Percentiles rank a stretch among this genome's conserved stretches.
These are phyloP conservation scores for Diaporthe aspalathi DNA, from an alignment of 2,329 filamentous ascomycete species.

Conservation along the genomic window DNA sequence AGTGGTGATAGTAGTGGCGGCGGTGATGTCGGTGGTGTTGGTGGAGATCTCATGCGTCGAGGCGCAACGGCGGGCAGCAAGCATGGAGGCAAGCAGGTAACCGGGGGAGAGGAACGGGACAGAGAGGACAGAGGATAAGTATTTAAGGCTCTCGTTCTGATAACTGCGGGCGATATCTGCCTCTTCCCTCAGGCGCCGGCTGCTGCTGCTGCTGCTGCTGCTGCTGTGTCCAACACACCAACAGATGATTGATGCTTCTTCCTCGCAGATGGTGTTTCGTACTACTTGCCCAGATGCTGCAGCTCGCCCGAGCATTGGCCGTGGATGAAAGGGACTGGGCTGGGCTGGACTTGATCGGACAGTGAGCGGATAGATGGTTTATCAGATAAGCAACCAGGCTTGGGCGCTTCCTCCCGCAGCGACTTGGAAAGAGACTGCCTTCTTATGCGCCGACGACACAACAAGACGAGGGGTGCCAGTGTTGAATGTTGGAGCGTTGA, in stretches of 20 bases:
- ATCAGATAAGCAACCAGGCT: slow-evolving; percentile 23
- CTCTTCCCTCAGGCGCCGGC: slow-evolving; percentile 10
- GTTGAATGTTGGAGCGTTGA: no score
- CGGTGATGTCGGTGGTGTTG: not conserved
- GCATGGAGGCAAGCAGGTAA: not conserved
- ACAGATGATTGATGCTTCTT: slow-evolving; percentile 29
- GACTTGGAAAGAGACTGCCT: not conserved
- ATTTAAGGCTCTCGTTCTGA: not conserved
- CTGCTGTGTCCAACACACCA: slow-evolving; percentile 20
- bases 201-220: slow-evolving; percentile 28
- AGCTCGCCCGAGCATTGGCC: slow-evolving; percentile 23
- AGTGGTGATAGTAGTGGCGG: no score
- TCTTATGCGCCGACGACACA: slow-evolving; percentile 11
- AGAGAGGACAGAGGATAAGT: slow-evolving; percentile 16
- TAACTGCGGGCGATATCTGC: slow-evolving; percentile 15
- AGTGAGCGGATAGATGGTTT: not conserved
- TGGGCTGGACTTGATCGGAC: not conserved
- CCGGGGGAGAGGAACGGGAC: slow-evolving; percentile 11
- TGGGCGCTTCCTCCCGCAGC: not conserved
- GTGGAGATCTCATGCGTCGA: slow-evolving; percentile 2
- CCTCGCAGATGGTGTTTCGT: slow-evolving; percentile 24
- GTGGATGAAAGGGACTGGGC: not conserved
- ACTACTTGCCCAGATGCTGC: slow-evolving; percentile 21
- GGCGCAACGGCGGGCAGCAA: slow-evolving; percentile 3
- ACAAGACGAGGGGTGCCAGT: not conserved